Conservation (phyloP, 176 grass and related monocot species). For the sorghum (Sorghum bicolor) region DNA sequence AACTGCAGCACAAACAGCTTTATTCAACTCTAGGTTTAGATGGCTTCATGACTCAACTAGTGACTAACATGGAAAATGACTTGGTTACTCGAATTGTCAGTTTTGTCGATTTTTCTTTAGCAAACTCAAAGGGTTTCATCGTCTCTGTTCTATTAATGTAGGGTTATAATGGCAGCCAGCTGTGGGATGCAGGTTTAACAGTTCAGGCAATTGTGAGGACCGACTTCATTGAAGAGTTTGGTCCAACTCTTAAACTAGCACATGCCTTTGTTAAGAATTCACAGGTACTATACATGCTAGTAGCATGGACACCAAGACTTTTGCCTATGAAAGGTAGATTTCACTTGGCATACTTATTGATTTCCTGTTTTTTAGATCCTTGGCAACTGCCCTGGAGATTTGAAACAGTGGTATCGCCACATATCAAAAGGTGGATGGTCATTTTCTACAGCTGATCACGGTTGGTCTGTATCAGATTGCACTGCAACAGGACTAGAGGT, state of each 20-base stretch:
- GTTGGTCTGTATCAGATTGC: slow-evolving; percentile 92
- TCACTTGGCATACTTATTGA: slow-evolving; percentile 1
- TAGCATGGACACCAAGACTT: no score
- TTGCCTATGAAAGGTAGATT: background rate
- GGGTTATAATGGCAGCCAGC: slow-evolving; percentile 88
- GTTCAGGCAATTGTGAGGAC: slow-evolving; percentile 65
- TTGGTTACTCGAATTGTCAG: background rate
- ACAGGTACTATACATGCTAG: slow-evolving; percentile 42
- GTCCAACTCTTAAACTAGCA: slow-evolving; percentile 45
- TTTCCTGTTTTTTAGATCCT: slow-evolving; percentile 41
- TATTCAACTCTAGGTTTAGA: background rate
- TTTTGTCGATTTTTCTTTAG: background rate
- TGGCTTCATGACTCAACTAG: background rate
- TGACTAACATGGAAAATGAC: background rate
- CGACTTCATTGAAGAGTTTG: slow-evolving; percentile 50
- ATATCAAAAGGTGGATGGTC: slow-evolving; percentile 93
- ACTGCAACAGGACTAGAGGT: slow-evolving; percentile 84
- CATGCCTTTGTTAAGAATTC: slow-evolving; percentile 65
- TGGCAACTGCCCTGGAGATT: slow-evolving; percentile 65
- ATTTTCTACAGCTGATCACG: slow-evolving; percentile 78
- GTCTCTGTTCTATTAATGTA: background rate
- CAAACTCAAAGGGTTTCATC: background rate
- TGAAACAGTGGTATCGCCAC: slow-evolving; percentile 77
- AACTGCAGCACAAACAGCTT: no score
- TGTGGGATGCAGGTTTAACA: slow-evolving; percentile 72